Base-by-base conservation (phyloP, 495 filamentous ascomycete species). In the Astrothelium macrocarpum region DNA sequence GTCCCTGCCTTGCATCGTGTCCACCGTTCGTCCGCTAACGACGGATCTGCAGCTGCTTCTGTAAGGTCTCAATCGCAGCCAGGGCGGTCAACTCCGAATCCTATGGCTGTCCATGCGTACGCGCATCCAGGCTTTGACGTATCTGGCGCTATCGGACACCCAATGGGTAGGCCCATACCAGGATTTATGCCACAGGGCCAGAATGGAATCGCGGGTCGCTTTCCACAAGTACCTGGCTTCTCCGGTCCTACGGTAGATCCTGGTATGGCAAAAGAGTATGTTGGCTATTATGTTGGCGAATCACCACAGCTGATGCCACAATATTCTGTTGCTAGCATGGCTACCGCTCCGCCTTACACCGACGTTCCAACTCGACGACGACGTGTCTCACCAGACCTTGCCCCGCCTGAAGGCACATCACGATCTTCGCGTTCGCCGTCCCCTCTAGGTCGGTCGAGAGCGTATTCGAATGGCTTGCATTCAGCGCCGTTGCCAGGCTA, bases 11-110 rank as follows among this genome's bases (percentile, higher is more conserved):
- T 84, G 39, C 79, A 84, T 34, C 80, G 84, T 58, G 74, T 79
- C 16, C 82, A 85, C 62, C 80, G 84, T 16, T 79, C 82, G 14
- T 84, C 82, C 0, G 77, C 79, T 59, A 76, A 78, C 2, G 83
- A 83, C 59, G 79, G 77, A 1, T 79, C 79, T 18, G 75, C 82
- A 0, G 78, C 76, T 29, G 76, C 72, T 36, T 84, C 81, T 4
- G 72, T 83, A 7, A 75, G 85, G 43, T 85, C 85, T 26, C 85
- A 88, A 45, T 88, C 85, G 29, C 85, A 88, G 63, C 85, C 85
- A 64, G 82, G 84, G 3, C 78, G 85, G 23, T 73, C 80, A 2
- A 67, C 82, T 28, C 78, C 81, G 61, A 77, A 81, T 42, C 73
- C 77, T 25, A 46, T 74, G 43, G 67, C 72, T 10, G 26, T 72